These are phyloP conservation scores for Trichoderma semiorbis DNA, from an alignment of 2,329 filamentous ascomycete genomes.

Conservation along the genomic window DNA sequence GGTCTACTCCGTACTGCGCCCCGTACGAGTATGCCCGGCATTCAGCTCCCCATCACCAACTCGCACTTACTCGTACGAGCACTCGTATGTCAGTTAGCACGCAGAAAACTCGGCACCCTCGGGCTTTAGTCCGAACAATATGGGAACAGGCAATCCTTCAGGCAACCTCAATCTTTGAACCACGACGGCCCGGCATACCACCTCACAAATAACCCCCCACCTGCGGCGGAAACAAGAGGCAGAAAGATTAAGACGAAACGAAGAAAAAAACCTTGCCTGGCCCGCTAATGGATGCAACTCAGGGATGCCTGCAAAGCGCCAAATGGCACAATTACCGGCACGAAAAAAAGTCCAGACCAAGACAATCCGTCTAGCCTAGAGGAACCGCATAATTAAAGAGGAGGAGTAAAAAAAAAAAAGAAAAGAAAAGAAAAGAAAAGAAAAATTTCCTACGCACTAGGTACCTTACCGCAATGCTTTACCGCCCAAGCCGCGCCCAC, in stretches of 20 bases:
- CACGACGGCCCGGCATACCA: not conserved
- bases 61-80: not conserved
- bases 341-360: not conserved
- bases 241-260: not conserved
- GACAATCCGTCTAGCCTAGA: not conserved
- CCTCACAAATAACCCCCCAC: not conserved
- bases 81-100: not conserved
- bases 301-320: not conserved
- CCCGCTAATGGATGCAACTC: not conserved
- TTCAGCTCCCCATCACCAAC: not conserved
- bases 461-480: not conserved
- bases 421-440: not conserved
- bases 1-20: not conserved
- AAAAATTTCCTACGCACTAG: not conserved
- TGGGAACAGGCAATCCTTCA: not conserved
- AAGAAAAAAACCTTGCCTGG: not conserved
- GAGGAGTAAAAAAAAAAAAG: not conserved
- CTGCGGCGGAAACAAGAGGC: not conserved
- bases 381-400: not conserved
- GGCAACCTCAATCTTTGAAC: not conserved
- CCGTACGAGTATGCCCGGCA: not conserved
- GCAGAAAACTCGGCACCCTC: not conserved
- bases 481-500: constrained; percentile 10
- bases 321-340: not conserved
- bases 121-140: not conserved